Evolutionary conservation across 116 monocot genomes (phyloP), one percentile per base, ranked within the genome.

Genomic region (Dioscorea cayenensis): DNA sequence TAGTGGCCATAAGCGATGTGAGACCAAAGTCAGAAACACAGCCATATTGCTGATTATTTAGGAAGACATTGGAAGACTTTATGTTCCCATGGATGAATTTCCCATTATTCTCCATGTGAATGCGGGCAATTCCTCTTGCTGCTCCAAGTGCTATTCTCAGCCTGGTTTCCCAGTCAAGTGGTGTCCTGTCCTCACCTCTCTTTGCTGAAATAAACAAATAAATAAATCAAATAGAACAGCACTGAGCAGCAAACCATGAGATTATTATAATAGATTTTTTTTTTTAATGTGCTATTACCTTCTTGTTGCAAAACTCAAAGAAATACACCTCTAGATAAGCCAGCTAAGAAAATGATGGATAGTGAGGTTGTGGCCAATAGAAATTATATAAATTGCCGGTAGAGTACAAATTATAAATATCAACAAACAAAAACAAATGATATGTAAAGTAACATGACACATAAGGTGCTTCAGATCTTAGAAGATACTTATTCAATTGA

Each of bases 31-130:
- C 97, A 2, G 89, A 84, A 35, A 99, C 51, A 35, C 88, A 88
- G 25, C 90, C 97, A 48, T 81, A 85, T 22, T 66, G 65, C 7
- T 80, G 70, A 28, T 64, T 36, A 63, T 88, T 92, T 32, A 92
- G 79, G 80, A 96, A 90, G 49, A 92, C 69, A 63, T 96, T 96
- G 22, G 96, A 82, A 21, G 90, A 81, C 76, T 89, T 96, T 18
- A 96, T 88, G 84, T 92, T 96, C 11, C 96, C 96, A 49, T 96
- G 96, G 49, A 92, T 84, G 50, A 90, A 73, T 67, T 88, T 96
- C 49, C 84, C 84, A 23, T 75, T 79, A 80, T 77, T 79, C 59
- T 85, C 83, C 7, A 67, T 37, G 66, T 96, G 96, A 66, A 96
- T 76, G 37, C 67, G 78, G 1, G 85, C 78, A 12, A 96, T 76